Evolutionary conservation across 305 asterid genomes (phyloP), one percentile per base, ranked within the genome.

Genomic region (Fraxinus latifolia): DNA sequence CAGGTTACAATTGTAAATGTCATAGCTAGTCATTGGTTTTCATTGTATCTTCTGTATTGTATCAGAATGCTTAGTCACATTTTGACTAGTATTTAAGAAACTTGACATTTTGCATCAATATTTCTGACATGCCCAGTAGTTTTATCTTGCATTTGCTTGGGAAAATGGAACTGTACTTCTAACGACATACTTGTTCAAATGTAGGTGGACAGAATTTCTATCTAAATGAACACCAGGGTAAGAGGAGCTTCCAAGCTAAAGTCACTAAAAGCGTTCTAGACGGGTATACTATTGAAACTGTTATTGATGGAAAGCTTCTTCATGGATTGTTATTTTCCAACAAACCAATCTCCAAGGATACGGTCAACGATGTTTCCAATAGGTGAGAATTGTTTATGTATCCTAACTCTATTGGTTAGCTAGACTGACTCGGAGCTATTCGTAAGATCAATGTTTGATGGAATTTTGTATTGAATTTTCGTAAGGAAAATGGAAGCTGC

Each of bases 221-320:
- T 83, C 73, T 88, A 78, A 92, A 87, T 78, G 94, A 91, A 71
- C 85, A 83, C 83, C 96, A 85, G 74, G 97, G 93, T 78, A 94
- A 91, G 83, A 92, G 90, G 85, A 84, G 90, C 75, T 94, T 96
- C 90, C 92, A 94, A 86, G 98, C 98, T 44, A 93, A 89, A 86
- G 94, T 96, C 79, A 90, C 91, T 21, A 91, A 91, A 89, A 89
- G 88, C 88, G 82, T 92, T 79, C 80, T 90, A 44, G 89, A 90
- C 47, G 93, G 95, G 81, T 96, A 89, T 84, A 87, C 91, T 19
- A 91, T 96, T 27, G 99, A 94, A 88, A 94, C 99, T 74, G 65
- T 92, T 82, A 93, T 96, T 47, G 97, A 93, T 84, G 99, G 98
- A 75, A 92, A 86, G 88, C 92, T 89, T 81, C 96, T 96, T 77